phyloP scores from a whole-genome alignment of 2,329 filamentous ascomycete species.

The Ambrosiella beaveri region DNA sequence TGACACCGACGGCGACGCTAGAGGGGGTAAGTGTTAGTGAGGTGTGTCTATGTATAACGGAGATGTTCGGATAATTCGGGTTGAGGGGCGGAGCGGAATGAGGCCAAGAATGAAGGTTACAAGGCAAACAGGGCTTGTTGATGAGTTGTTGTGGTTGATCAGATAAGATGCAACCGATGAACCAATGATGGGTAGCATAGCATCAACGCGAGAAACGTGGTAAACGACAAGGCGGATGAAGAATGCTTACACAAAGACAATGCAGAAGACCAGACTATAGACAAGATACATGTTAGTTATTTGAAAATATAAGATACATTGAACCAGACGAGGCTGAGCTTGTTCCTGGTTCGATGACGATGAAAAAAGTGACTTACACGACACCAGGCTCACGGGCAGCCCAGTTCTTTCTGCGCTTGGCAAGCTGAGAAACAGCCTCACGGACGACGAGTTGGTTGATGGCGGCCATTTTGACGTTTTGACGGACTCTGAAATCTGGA shows the following conservation, averaged over 20 bases:
- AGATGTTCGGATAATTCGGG: background rate
- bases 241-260: slow-evolving; percentile 21
- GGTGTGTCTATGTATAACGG: too few species aligned
- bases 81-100: background rate
- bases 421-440: slow-evolving; percentile 22
- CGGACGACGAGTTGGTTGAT: slow-evolving; percentile 24
- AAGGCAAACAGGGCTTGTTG: background rate
- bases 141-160: background rate
- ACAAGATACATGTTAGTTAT: slow-evolving; percentile 4
- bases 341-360: background rate
- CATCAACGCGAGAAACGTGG: too few species aligned
- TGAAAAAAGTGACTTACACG: slow-evolving; percentile 15
- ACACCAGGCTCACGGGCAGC: slow-evolving; percentile 23
- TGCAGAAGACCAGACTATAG: slow-evolving; percentile 24
- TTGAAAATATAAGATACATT: too few species aligned
- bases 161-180: background rate
- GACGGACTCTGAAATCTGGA: slow-evolving; percentile 12
- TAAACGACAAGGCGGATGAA: too few species aligned
- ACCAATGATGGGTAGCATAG: background rate
- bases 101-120: background rate
- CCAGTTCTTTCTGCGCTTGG: slow-evolving; percentile 26
- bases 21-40: slow-evolving; percentile 13
- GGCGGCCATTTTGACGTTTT: slow-evolving; percentile 24
- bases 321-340: background rate
- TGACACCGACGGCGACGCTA: slow-evolving; percentile 21